Base-by-base conservation (phyloP, 1,284 basidiomycete genomes). In the Pascua guehoae region DNA sequence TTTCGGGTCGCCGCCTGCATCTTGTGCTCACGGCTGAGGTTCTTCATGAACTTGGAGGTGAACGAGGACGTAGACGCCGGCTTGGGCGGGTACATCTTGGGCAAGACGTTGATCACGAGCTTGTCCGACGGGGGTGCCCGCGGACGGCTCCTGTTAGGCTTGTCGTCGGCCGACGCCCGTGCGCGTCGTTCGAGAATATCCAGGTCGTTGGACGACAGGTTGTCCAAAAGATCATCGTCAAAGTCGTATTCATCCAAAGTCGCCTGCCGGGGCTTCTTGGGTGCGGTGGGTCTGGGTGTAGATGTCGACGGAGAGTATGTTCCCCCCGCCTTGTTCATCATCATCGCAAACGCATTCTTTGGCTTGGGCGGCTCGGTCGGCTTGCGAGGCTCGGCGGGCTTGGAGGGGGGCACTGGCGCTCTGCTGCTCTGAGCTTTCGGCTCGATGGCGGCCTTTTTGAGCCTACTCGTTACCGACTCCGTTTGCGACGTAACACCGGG, bases 331-430 rank as follows among this genome's bases (percentile, higher is more conserved):
- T 66, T 64, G 37, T 66, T 66, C 75, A 77, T 76, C 71, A 77
- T 69, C 55, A 71, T 66, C 10, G 67, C 64, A 51, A 78, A 76
- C 5, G 74, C 76, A 59, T 78, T 70, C 59, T 66, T 66, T n/a
- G 39, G 39, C 18, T 41, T 37, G 5, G 54, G 10, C 11, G 56
- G 39, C 47, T 61, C 60, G 16, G 57, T 42, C 9, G 56, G 38
- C 44, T 61, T 60, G 8, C 39, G 17, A 11, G 32, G 43, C 17
- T 47, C 49, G 24, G 42, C 47, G 8, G 47, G 2, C 41, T 43
- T 51, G 9, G 50, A 51, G 4, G 50, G 5, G 2, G 17, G 41
- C 2, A 39, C 11, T 17, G 47, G 47, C 9, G 47, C 41, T 18
- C 32, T 43, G 15, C 41, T 24, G 17, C 12, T 44, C 9, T 10